A percentile compares a stretch with the other conserved stretches of the same genome.
phyloP scores from a whole-genome alignment of 192 early-diverging fungal species.

The Phycomyces blakesleeanus region DNA sequence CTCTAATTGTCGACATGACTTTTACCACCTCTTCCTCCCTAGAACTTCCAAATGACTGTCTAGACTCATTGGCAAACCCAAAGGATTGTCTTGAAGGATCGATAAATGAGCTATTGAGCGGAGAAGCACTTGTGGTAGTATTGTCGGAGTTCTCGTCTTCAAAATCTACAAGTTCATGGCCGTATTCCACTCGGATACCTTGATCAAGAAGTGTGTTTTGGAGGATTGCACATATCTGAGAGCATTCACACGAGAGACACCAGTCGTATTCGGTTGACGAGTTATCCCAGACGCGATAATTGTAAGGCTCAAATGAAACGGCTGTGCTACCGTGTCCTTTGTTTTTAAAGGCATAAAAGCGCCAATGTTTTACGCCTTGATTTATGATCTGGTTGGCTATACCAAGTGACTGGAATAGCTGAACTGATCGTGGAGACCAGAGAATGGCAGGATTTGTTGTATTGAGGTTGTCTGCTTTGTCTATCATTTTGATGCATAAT shows the following conservation, averaged over 20 bases:
- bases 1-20: no score
- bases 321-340: constrained; percentile 9
- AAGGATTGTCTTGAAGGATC: no score
- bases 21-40: no score
- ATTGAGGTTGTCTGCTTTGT: constrained; percentile 5
- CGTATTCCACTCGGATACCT: constrained; percentile 18
- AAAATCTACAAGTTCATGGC: constrained; percentile 8
- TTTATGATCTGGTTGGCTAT: constrained; percentile 4
- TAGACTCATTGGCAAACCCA: no score
- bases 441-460: constrained; percentile 8
- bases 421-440: constrained; percentile 16
- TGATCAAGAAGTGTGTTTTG: constrained; percentile 3
- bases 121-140: no score
- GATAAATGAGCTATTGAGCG: no score
- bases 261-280: constrained; percentile 21
- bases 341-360: constrained; percentile 8
- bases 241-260: constrained; percentile 13
- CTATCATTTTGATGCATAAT: no score
- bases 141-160: constrained; percentile 3
- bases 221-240: constrained; percentile 12
- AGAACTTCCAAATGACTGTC: no score
- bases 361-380: constrained; percentile 14
- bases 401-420: constrained; percentile 12
- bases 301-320: constrained; percentile 1
- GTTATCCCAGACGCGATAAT: constrained; percentile 23